Evolutionary conservation across 2,329 filamentous ascomycete genomes (phyloP).

Genomic region (Sarocladium kiliense): DNA sequence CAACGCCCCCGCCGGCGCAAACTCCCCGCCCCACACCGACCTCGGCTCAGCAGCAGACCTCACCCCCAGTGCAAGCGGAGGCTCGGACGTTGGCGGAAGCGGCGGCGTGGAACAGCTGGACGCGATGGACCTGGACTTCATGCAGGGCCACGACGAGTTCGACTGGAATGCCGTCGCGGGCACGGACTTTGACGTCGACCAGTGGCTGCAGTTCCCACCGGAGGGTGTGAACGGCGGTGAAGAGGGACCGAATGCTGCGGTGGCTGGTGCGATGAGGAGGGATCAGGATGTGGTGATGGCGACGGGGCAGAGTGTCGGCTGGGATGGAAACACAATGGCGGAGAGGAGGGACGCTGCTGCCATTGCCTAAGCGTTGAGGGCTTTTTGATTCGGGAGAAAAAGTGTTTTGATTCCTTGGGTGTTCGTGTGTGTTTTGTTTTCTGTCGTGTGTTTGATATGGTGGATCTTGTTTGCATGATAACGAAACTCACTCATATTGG

Average conservation of each 20-base stretch:
- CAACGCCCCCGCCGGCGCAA: slow-evolving; percentile 10
- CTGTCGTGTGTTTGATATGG: background rate
- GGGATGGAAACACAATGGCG: background rate
- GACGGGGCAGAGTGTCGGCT: background rate
- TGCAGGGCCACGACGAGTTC: slow-evolving; percentile 42
- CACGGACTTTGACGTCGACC: slow-evolving; percentile 52
- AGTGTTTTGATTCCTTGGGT: background rate
- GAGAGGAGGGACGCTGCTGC: background rate
- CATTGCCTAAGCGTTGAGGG: background rate
- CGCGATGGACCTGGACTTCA: slow-evolving; percentile 40
- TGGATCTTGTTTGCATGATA: background rate
- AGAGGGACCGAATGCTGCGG: slow-evolving; percentile 29
- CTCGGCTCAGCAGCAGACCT: slow-evolving; percentile 32
- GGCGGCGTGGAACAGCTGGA: slow-evolving; percentile 26
- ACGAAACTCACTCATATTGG: slow-evolving; percentile 2
- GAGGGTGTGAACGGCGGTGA: slow-evolving; percentile 38
- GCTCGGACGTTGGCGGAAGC: slow-evolving; percentile 29
- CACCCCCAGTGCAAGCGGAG: slow-evolving; percentile 40
- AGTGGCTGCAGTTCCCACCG: slow-evolving; percentile 53
- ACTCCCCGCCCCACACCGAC: slow-evolving; percentile 41
- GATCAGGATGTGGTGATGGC: slow-evolving; percentile 20
- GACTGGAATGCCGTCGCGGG: slow-evolving; percentile 49
- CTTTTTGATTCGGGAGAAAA: background rate
- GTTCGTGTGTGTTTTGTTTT: background rate
- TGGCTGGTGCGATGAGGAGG: slow-evolving; percentile 19